Percentiles rank a stretch among this genome's conserved stretches.
Conservation (phyloP, 2,329 filamentous ascomycete species). For the Volutella citrinella region DNA sequence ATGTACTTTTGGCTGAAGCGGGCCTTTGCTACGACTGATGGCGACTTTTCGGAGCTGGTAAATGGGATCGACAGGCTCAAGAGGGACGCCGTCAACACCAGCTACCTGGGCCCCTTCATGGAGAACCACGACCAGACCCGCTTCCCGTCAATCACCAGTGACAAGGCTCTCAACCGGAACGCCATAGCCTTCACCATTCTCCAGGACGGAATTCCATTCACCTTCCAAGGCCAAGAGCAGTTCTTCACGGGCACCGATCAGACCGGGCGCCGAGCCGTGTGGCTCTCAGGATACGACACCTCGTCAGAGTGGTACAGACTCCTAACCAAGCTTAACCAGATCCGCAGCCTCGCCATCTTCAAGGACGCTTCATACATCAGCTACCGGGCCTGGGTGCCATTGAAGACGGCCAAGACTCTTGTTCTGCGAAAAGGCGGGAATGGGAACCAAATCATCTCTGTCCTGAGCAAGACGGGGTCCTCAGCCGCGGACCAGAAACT, state of each 20-base stretch:
- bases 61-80: conserved; percentile 10
- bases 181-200: conserved; percentile 14
- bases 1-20: conserved; percentile 33
- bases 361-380: conserved; percentile 13
- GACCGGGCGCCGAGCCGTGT: conserved; percentile 12
- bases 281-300: conserved; percentile 10
- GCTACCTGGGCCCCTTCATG: conserved; percentile 12
- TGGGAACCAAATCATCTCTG: conserved; percentile 15
- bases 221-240: conserved; percentile 14
- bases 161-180: conserved; percentile 12
- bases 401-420: conserved; percentile 6
- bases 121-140: conserved; percentile 15
- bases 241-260: conserved; percentile 10
- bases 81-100: conserved; percentile 13
- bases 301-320: conserved; percentile 10
- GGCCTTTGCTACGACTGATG: conserved; percentile 9
- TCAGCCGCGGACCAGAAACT: conserved; percentile 8
- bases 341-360: conserved; percentile 14
- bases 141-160: conserved; percentile 11
- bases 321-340: conserved; percentile 11
- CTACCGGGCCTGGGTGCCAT: conserved; percentile 13
- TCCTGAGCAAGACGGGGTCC: conserved; percentile 12
- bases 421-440: conserved; percentile 13
- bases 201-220: conserved; percentile 13
- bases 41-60: conserved; percentile 11